Conservation (phyloP, 805 yeast genomes). For the Metschnikowia santaceciliae region DNA sequence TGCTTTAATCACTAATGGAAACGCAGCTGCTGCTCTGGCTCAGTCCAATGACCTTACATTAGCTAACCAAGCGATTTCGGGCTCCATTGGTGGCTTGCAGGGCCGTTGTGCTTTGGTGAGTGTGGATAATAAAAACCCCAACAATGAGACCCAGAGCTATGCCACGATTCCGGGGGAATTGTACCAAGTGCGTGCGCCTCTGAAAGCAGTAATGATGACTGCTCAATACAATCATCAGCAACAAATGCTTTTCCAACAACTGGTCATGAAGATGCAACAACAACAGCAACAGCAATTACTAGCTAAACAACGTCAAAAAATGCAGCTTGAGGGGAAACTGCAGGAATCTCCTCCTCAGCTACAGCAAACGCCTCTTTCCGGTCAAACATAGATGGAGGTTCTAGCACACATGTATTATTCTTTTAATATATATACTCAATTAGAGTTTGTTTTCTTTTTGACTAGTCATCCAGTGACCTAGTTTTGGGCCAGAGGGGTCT, state of each 20-base stretch:
- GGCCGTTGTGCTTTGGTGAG: slow-evolving; percentile 78
- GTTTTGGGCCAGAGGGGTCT: slow-evolving; percentile 53
- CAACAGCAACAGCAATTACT: slow-evolving; percentile 24
- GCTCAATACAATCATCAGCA: slow-evolving; percentile 41
- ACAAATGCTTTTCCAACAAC: slow-evolving; percentile 44
- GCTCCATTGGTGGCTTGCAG: slow-evolving; percentile 65
- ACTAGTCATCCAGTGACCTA: slow-evolving; percentile 2
- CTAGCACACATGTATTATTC: neutral
- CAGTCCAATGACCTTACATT: slow-evolving; percentile 34
- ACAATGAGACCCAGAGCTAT: slow-evolving; percentile 35
- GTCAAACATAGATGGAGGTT: neutral
- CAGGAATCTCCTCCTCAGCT: neutral
- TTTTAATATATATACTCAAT: neutral
- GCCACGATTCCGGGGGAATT: slow-evolving; percentile 60
- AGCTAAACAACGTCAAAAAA: slow-evolving; percentile 2
- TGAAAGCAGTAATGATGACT: slow-evolving; percentile 39
- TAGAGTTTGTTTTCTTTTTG: neutral
- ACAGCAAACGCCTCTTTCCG: neutral
- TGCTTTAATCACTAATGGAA: slow-evolving; percentile 65
- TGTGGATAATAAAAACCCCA: slow-evolving; percentile 39
- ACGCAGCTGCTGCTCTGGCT: slow-evolving; percentile 33
- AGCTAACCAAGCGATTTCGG: slow-evolving; percentile 45
- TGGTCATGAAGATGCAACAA: slow-evolving; percentile 34
- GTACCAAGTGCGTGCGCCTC: slow-evolving; percentile 45
- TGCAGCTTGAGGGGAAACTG: slow-evolving; percentile 1